Base-by-base conservation (phyloP, 192 early-diverging fungal species). In the Neocallimastix lanati region DNA sequence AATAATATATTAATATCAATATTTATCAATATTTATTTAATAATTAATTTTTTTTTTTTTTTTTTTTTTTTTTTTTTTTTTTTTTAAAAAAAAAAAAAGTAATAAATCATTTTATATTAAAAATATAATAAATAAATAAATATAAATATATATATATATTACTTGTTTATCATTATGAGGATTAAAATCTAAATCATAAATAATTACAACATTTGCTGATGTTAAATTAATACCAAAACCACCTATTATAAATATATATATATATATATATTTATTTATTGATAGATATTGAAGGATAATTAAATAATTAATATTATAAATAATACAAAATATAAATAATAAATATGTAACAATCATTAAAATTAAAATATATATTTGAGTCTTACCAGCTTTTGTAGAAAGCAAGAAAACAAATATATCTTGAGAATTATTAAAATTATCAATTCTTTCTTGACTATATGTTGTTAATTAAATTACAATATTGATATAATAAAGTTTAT, bases 181-280 rank as follows among this genome's bases (percentile, higher is more conserved):
- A 78, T 97, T 97, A 81, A 92, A 94, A 28, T 96, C 96, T 77
- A 92, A 40, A 36, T 92, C 92, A 80, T 88, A 91, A 77, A 92
- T 86, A n/a, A 93, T 90, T 12, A 95, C 93, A 9, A 92, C 87
- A 79, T 92, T 92, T 30, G 93, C 93, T 12, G 89, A 84, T 1
- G 93, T 93, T 81, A 95, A 78, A 78, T 95, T 95, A 78, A 95
- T 91, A 67, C 93, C 93, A 79, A 95, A 90, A 0, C 93, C 94
- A 29, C 40, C 40, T 50, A 21, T 21, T 50, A 50, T 21, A 4
- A 13, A 2, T 21, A 50, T 21, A 21, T 50, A 21, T 13, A 50
- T 4, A 2, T 21, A 50, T 13, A 50, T 13, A 13, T 50, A 21
- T 33, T 6, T 33, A 33, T 6, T 6, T 33, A 33, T 6, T 33